phyloP scores from a whole-genome alignment of 1,284 basidiomycete genomes.

The Microbotryum silenes-acaulis region DNA sequence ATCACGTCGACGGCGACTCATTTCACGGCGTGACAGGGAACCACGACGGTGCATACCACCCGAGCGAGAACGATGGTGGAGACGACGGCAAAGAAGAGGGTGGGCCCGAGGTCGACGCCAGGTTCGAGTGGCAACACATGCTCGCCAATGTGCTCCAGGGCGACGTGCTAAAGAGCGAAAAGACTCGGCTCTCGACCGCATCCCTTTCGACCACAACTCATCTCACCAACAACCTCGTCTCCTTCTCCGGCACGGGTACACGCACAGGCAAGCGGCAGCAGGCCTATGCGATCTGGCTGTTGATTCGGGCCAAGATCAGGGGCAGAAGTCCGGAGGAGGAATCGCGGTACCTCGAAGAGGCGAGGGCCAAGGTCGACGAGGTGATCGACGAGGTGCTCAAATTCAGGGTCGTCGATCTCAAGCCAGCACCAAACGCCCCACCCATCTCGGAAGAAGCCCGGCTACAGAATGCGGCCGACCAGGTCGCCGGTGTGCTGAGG shows the following conservation, averaged over 20 bases:
- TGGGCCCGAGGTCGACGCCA: conserved; percentile 42
- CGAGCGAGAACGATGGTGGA: conserved; percentile 2
- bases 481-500: conserved; percentile 41
- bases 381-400: conserved; percentile 73
- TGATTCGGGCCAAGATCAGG: conserved; percentile 76
- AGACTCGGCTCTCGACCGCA: conserved; percentile 56
- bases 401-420: conserved; percentile 54
- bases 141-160: conserved; percentile 83
- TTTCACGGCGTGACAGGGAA: too few species aligned
- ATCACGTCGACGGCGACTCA: conserved; percentile 1
- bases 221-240: conserved; percentile 23
- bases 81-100: conserved; percentile 21
- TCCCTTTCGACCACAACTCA: conserved; percentile 29
- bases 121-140: conserved; percentile 91
- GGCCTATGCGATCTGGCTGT: conserved; percentile 67
- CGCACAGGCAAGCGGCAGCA: conserved; percentile 38
- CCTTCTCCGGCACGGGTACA: conserved; percentile 13
- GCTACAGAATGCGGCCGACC: conserved; percentile 27
- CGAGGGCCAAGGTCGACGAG: conserved; percentile 69
- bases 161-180: conserved; percentile 87
- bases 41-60: not conserved
- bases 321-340: conserved; percentile 76
- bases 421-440: conserved; percentile 41
- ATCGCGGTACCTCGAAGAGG: conserved; percentile 68
- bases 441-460: conserved; percentile 13